Percentiles rank a stretch among this genome's conserved stretches.
These are phyloP conservation scores for Myxozyma geophila DNA, from an alignment of 805 yeast genomes.

Conservation along the genomic window DNA sequence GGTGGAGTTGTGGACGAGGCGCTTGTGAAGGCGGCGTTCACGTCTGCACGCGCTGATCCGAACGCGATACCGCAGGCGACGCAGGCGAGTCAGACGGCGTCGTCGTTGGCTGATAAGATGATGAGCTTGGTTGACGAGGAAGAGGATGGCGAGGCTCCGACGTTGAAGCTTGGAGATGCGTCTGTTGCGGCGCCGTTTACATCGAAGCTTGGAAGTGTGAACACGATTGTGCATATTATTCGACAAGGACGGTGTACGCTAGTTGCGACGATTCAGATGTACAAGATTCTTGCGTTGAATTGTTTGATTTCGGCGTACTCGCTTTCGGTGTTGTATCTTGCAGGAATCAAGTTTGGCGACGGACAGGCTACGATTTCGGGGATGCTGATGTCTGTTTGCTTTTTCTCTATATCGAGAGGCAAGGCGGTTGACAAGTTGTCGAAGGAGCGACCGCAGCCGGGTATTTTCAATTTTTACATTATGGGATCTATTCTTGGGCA, in stretches of 20 bases:
- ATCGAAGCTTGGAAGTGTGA: conserved; percentile 87
- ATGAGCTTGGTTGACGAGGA: conserved; percentile 59
- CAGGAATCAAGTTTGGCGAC: conserved; percentile 98
- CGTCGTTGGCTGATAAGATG: conserved; percentile 65
- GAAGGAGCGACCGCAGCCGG: conserved; percentile 95
- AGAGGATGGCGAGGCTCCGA: conserved; percentile 84
- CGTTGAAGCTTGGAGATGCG: conserved; percentile 94
- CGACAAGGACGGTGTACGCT: conserved; percentile 99
- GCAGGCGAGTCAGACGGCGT: conserved; percentile 47
- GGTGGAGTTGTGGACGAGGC: conserved; percentile 77
- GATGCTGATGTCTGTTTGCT: conserved; percentile 85
- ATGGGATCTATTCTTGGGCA: conserved; percentile 98
- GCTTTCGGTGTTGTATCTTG: conserved; percentile 86
- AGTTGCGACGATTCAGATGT: conserved; percentile 98
- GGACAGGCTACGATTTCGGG: conserved; percentile 99
- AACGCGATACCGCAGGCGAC: conserved; percentile 14
- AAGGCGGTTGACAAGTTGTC: conserved; percentile 86
- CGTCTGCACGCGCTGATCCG: conserved; percentile 16
- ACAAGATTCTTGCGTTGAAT: conserved; percentile 94
- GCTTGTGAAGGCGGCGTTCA: conserved; percentile 53
- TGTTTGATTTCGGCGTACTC: conserved; percentile 97
- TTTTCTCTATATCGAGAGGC: conserved; percentile 93
- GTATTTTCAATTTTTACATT: conserved; percentile 90
- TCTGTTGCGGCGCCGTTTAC: conserved; percentile 99
- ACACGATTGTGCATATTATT: conserved; percentile 88